Percentiles rank a stretch among this genome's conserved stretches.
phyloP scores from a whole-genome alignment of 208 protist genomes.

The Trypanosoma conorhini region DNA sequence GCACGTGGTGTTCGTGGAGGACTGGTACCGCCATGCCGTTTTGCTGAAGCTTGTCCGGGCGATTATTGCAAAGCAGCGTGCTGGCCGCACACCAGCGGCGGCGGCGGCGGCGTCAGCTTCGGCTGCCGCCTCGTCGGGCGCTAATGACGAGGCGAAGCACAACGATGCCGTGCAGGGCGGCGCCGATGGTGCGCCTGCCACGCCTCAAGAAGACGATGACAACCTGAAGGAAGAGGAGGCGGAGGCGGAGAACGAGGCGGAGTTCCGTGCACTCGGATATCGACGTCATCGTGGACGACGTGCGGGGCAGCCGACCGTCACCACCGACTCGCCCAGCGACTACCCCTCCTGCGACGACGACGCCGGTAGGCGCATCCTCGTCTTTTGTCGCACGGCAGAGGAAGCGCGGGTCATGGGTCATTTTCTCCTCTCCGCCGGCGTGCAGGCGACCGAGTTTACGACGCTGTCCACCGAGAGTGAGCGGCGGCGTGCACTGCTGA shows the following conservation, averaged over 20 bases:
- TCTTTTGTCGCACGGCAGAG: slow-evolving; percentile 87
- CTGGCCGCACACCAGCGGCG: not conserved
- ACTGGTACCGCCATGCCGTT: slow-evolving; percentile 79
- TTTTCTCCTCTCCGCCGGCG: slow-evolving; percentile 75
- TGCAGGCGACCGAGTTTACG: slow-evolving; percentile 85
- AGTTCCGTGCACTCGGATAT: slow-evolving; percentile 10
- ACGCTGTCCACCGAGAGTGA: slow-evolving; percentile 71
- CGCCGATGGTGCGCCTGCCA: not conserved
- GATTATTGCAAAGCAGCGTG: slow-evolving; percentile 38
- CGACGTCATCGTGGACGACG: not conserved
- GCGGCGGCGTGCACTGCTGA: slow-evolving; percentile 68
- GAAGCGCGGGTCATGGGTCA: slow-evolving; percentile 89
- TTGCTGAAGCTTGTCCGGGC: slow-evolving; percentile 79
- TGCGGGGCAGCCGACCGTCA: not conserved
- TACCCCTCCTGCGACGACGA: slow-evolving; percentile 60
- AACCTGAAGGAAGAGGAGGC: slow-evolving; percentile 9
- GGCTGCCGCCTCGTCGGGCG: not conserved
- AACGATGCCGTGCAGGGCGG: not conserved
- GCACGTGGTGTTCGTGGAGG: slow-evolving; percentile 84
- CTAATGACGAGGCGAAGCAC: slow-evolving; percentile 1
- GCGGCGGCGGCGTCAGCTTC: not conserved
- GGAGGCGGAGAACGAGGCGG: slow-evolving; percentile 31
- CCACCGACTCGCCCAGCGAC: not conserved
- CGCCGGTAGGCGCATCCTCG: slow-evolving; percentile 65
- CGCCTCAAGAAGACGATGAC: not conserved